Conservation (phyloP, 805 yeast species). For the Starmerella geochares region DNA sequence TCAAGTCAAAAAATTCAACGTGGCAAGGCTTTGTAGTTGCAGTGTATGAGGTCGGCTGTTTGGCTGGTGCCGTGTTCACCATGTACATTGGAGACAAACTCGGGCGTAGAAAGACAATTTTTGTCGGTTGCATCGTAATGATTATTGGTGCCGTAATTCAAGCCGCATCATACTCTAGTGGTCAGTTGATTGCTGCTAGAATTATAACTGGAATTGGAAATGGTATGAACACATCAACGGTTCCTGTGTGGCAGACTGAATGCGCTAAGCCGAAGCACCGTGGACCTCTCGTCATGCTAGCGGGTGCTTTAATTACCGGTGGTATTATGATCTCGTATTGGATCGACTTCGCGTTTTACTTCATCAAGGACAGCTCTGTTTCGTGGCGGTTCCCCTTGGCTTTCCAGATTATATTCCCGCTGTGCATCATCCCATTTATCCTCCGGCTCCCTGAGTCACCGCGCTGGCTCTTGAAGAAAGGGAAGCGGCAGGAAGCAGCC, state of each 20-base stretch:
- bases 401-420: constrained; percentile 36
- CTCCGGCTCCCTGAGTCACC: constrained; percentile 76
- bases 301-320: constrained; percentile 53
- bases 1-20: constrained; percentile 15
- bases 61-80: constrained; percentile 52
- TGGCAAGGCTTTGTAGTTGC: constrained; percentile 30
- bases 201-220: constrained; percentile 59
- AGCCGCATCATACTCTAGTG: constrained; percentile 44
- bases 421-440: constrained; percentile 23
- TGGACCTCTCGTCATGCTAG: constrained; percentile 52
- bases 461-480: constrained; percentile 62
- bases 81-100: constrained; percentile 45
- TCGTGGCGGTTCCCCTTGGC: constrained; percentile 68
- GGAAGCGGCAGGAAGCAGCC: constrained; percentile 36
- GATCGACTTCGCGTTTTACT: constrained; percentile 58
- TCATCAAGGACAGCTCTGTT: constrained; percentile 43
- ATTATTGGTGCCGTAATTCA: constrained; percentile 54
- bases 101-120: constrained; percentile 50
- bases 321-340: constrained; percentile 66
- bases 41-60: constrained; percentile 56
- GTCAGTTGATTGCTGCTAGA: constrained; percentile 60
- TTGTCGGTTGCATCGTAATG: constrained; percentile 38
- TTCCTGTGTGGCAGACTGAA: constrained; percentile 70
- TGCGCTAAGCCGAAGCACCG: constrained; percentile 50
- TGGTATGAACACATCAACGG: constrained; percentile 62